Base-by-base conservation (phyloP, 495 filamentous ascomycete species). In the Talaromyces proteolyticus region DNA sequence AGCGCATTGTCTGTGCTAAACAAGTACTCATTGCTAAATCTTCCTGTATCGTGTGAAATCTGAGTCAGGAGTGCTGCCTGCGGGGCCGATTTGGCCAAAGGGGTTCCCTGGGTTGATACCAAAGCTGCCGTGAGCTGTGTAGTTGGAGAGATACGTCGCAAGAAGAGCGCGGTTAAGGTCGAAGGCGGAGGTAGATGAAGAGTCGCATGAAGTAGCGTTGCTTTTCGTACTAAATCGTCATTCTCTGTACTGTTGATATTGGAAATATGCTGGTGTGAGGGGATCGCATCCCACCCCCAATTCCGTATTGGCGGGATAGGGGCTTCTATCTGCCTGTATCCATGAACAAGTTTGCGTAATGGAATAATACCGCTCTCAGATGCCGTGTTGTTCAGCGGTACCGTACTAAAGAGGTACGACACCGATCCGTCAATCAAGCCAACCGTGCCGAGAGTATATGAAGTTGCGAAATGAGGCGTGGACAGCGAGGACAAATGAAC, bases 1-100 rank as follows among this genome's bases (percentile, higher is more conserved):
- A 97, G 75, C 4, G 88, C 87, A 22, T 89, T 92, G 56, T 96
- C 92, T 0, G 93, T 92, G 51, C 88, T 94, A 63, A 90, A 93
- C 4, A 98, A 78, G 43, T 90, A 91, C 61, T 98, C 93, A 5
- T 88, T 81, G 57, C 84, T 88, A 67, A 91, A 96, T 56, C 89
- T 91, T 12, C 91, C 91, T 18, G 77, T 77, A 62, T 98, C 91
- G 48, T 91, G 88, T 57, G 95, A 91, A 23, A 92, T 72, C 49
- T 95, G 78, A 0, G 89, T 86, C 26, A 97, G 74, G 48, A 83
- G 59, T 25, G 68, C 72, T 12, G 69, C 68, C 29, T 71, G 68
- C 10, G 69, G 70, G 3, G 68, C 69, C 19, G 68, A 73, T 53
- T 72, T 66, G 23, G 68, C 70, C 44, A 73, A 51, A 8, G 68